Conservation (phyloP, 1,284 basidiomycete species). For the Austropuccinia psidii region DNA sequence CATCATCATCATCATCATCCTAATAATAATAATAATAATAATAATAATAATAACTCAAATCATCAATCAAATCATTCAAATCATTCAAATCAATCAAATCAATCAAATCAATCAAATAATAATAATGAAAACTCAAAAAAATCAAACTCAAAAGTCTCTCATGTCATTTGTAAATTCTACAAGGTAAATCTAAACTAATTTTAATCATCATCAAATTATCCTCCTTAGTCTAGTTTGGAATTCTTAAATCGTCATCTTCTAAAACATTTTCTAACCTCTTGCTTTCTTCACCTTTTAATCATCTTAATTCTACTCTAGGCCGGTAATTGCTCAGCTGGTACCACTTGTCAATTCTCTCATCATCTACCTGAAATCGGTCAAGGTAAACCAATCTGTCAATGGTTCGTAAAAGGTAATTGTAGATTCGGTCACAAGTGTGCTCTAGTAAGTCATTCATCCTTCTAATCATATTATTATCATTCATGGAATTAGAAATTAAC, state of each 20-base stretch:
- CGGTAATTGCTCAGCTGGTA: constrained; percentile 66
- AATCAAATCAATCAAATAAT: too few relatives aligned
- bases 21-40: too few relatives aligned
- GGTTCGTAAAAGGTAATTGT: constrained; percentile 82
- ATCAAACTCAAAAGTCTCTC: constrained; percentile 55
- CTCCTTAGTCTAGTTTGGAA: not conserved
- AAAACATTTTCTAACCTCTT: not conserved
- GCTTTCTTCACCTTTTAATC: constrained; percentile 53
- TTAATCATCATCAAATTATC: not conserved
- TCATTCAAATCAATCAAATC: too few relatives aligned
- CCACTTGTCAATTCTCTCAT: constrained; percentile 94
- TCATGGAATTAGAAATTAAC: too few relatives aligned
- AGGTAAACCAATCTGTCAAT: constrained; percentile 84
- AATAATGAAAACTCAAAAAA: constrained; percentile 31
- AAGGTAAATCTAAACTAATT: constrained; percentile 53
- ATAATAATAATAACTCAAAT: too few relatives aligned
- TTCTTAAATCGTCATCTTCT: constrained; percentile 49
- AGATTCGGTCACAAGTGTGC: constrained; percentile 93
- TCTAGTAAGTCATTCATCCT: constrained; percentile 29
- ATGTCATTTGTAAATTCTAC: constrained; percentile 98
- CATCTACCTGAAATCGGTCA: constrained; percentile 51
- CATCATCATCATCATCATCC: too few relatives aligned
- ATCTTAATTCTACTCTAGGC: constrained; percentile 37
- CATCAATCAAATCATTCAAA: too few relatives aligned
- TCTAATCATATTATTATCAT: not conserved